Percentiles rank a stretch among this genome's conserved stretches.
Conservation (phyloP, 2,329 filamentous ascomycete species). For the Fusarium buxicola region DNA sequence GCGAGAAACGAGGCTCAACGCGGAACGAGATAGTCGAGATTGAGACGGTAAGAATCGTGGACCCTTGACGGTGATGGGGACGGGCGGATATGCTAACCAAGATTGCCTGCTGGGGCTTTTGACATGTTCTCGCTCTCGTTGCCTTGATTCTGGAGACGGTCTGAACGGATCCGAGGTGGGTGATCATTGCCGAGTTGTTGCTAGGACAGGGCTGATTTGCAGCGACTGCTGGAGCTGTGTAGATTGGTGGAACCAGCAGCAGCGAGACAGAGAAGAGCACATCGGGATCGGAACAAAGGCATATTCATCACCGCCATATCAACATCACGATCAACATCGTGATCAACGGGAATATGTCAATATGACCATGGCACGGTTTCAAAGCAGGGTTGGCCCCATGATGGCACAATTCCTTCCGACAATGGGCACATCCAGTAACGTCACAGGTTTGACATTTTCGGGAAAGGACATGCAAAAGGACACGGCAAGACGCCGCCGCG, state of each 20-base stretch:
- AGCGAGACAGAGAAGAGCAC: neutral
- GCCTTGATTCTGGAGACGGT: neutral
- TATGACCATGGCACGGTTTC: slow-evolving; percentile 14
- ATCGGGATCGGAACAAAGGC: slow-evolving; percentile 6
- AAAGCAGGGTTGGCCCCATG: slow-evolving; percentile 11
- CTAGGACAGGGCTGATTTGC: slow-evolving; percentile 23
- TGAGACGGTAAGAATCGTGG: slow-evolving; percentile 10
- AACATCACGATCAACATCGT: neutral
- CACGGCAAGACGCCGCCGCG: slow-evolving; percentile 20
- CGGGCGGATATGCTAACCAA: too few relatives aligned
- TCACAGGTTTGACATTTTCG: slow-evolving; percentile 7
- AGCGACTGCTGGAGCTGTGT: neutral
- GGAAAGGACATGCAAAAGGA: neutral
- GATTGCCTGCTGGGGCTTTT: neutral
- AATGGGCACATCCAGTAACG: slow-evolving; percentile 28
- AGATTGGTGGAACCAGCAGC: too few relatives aligned
- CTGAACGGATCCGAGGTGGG: slow-evolving; percentile 10
- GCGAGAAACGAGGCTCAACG: neutral
- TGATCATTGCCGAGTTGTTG: slow-evolving; percentile 12
- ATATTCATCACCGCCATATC: neutral
- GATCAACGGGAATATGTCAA: too few relatives aligned
- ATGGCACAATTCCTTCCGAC: slow-evolving; percentile 30
- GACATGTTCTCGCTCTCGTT: neutral
- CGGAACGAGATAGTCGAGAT: slow-evolving; percentile 15
- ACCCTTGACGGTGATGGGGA: neutral